phyloP scores from a whole-genome alignment of 2,329 filamentous ascomycete species.

The Colletotrichum siamense region DNA sequence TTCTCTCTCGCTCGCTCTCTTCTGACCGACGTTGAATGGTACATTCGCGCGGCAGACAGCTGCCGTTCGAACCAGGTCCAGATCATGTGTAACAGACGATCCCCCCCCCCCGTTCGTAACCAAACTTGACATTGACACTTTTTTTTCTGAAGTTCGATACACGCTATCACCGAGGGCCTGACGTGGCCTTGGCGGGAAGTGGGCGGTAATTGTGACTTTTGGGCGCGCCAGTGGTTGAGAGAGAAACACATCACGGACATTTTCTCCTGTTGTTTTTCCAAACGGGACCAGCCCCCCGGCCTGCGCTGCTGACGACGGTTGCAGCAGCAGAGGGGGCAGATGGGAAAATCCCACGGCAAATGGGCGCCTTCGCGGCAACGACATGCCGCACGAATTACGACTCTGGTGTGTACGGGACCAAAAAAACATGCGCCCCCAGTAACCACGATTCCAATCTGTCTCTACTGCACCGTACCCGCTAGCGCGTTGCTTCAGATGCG shows the following conservation, averaged over 20 bases:
- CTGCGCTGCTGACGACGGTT: not conserved
- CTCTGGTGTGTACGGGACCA: not conserved
- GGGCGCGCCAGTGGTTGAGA: not conserved
- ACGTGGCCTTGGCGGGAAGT: conserved; percentile 8
- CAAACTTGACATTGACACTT: not conserved
- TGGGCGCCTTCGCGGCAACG: not conserved
- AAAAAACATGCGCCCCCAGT: too few species aligned
- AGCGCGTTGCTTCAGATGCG: conserved; percentile 10
- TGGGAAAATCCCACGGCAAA: not conserved
- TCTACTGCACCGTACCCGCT: not conserved
- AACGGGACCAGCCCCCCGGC: not conserved
- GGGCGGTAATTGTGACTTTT: not conserved
- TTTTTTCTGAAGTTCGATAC: not conserved
- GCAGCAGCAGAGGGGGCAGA: not conserved
- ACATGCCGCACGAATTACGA: not conserved
- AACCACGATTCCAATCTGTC: not conserved
- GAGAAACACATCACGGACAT: conserved; percentile 8
- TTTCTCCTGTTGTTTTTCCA: not conserved
- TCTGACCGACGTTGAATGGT: not conserved
- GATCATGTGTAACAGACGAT: not conserved
- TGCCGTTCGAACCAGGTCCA: not conserved
- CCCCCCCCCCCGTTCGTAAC: not conserved
- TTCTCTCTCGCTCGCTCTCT: not conserved
- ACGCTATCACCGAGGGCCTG: not conserved
- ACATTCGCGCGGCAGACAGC: not conserved